These are phyloP conservation scores for Arabidopsis thaliana DNA, from an alignment of 345 rosid species.

Conservation along the genomic window TAIR10.1 NC_003074.8:3980001-3980500, in stretches of 20 bases:
- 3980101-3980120: conserved; percentile 69
- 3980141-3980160: conserved; percentile 74
- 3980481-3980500: conserved; percentile 80
- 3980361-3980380: conserved; percentile 77
- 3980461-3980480: conserved; percentile 75
- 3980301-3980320: conserved; percentile 84
- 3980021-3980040: conserved; percentile 17
- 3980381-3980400: conserved; percentile 68
- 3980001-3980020: conserved; percentile 61
- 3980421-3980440: conserved; percentile 72
- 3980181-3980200: conserved; percentile 42
- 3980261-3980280: conserved; percentile 73
- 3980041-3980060: conserved; percentile 27
- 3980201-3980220: conserved; percentile 31
- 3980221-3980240: conserved; percentile 32
- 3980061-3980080: conserved; percentile 25
- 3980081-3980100: conserved; percentile 59
- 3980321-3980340: conserved; percentile 82
- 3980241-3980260: conserved; percentile 54
- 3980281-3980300: conserved; percentile 68
- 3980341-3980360: conserved; percentile 65
- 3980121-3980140: conserved; percentile 78
- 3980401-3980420: conserved; percentile 65
- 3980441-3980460: conserved; percentile 79
- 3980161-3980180: conserved; percentile 95